These are phyloP conservation scores for Candida maris DNA, from an alignment of 805 yeast species.

Conservation along the genomic window DNA sequence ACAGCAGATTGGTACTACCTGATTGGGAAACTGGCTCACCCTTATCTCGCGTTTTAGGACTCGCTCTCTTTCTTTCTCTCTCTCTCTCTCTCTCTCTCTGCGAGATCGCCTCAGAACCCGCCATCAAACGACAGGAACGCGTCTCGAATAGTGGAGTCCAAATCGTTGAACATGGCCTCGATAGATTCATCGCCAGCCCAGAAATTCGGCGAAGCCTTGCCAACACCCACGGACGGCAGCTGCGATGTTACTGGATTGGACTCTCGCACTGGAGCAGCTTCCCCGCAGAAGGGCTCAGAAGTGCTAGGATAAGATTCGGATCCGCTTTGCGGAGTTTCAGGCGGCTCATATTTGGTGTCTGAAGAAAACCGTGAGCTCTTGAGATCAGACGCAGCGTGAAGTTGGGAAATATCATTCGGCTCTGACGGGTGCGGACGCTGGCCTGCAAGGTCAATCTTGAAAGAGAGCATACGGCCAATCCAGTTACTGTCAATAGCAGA, in stretches of 20 bases:
- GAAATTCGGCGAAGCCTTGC: neutral
- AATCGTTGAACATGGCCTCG: slow-evolving; percentile 11
- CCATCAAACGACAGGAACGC: slow-evolving; percentile 9
- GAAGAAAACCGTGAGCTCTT: neutral
- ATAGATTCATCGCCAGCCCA: neutral
- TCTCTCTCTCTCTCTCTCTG: too few relatives aligned
- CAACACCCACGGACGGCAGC: neutral
- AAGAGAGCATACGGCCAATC: slow-evolving; percentile 11
- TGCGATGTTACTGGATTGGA: neutral
- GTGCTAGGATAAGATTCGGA: neutral
- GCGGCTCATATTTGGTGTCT: too few relatives aligned
- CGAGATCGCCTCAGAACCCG: too few relatives aligned
- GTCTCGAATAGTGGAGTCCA: slow-evolving; percentile 11
- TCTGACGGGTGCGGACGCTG: neutral
- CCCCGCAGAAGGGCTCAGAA: neutral
- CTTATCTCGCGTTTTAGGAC: too few relatives aligned
- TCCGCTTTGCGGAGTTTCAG: neutral
- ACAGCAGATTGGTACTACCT: too few relatives aligned
- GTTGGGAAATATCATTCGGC: neutral
- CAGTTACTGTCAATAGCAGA: slow-evolving; percentile 10
- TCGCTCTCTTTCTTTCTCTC: too few relatives aligned
- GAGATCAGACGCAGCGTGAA: neutral
- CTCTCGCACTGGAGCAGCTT: too few relatives aligned
- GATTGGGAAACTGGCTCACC: too few relatives aligned
- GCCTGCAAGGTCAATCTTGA: slow-evolving; percentile 2